Evolutionary conservation across 495 filamentous ascomycete species (phyloP).

Genomic region (Aspergillus panamensis): DNA sequence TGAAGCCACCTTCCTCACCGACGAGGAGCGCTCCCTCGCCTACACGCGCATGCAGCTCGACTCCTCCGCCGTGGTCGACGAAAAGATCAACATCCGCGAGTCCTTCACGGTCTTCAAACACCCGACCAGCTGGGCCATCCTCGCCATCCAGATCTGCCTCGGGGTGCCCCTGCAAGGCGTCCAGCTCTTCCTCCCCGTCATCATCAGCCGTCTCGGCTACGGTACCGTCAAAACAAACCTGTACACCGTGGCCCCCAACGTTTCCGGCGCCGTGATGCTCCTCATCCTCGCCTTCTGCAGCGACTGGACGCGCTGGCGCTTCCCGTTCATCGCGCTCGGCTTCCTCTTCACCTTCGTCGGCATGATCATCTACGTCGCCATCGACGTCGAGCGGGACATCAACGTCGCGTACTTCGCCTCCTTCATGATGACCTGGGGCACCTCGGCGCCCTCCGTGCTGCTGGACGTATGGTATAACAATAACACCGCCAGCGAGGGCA

Average conservation of each 20-base stretch:
- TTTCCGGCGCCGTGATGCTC: conserved; percentile 61
- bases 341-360: conserved; percentile 69
- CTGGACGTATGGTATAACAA: conserved; percentile 66
- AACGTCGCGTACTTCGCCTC: conserved; percentile 68
- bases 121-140: conserved; percentile 55
- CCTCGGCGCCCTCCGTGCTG: conserved; percentile 48
- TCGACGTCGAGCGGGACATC: conserved; percentile 50
- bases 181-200: conserved; percentile 66
- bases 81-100: conserved; percentile 61
- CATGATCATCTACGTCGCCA: conserved; percentile 65
- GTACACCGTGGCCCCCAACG: conserved; percentile 69
- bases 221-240: conserved; percentile 66
- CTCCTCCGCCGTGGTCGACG: conserved; percentile 63
- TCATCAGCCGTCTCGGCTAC: conserved; percentile 59
- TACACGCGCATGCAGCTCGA: conserved; percentile 69
- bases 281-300: conserved; percentile 62
- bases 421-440: conserved; percentile 76
- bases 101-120: conserved; percentile 58
- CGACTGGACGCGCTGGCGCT: conserved; percentile 60
- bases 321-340: conserved; percentile 65
- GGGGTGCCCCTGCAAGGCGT: conserved; percentile 70
- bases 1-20: conserved; percentile 57
- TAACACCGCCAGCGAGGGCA: conserved; percentile 69
- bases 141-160: conserved; percentile 66
- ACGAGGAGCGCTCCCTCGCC: conserved; percentile 61